These are phyloP conservation scores for Cladobotryum protrusum DNA, from an alignment of 2,329 filamentous ascomycete genomes.

Conservation along the genomic window DNA sequence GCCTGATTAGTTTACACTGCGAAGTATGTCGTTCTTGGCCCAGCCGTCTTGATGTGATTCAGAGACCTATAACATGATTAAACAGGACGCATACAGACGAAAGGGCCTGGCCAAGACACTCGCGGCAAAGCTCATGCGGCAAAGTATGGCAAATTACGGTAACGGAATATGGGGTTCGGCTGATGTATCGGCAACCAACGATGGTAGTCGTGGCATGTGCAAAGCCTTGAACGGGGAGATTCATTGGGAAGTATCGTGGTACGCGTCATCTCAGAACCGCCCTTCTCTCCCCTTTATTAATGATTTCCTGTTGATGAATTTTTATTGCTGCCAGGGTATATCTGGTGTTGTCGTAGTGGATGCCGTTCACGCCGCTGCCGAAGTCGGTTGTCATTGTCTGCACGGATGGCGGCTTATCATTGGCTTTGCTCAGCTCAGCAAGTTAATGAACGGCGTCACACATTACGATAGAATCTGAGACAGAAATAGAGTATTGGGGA, in stretches of 20 bases:
- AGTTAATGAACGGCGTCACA: too few relatives aligned
- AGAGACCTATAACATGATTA: too few relatives aligned
- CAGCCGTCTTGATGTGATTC: too few relatives aligned
- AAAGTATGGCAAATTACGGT: constrained; percentile 39
- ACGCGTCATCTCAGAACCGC: not conserved
- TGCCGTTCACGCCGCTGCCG: too few relatives aligned
- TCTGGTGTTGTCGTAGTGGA: too few relatives aligned
- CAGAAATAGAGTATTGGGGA: too few relatives aligned
- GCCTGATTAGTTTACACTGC: constrained; percentile 54
- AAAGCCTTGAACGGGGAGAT: constrained; percentile 52
- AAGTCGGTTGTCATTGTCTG: too few relatives aligned
- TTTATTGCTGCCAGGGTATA: not conserved
- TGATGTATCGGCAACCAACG: constrained; percentile 57
- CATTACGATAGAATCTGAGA: too few relatives aligned
- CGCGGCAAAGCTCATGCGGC: constrained; percentile 50
- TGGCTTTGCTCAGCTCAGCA: too few relatives aligned
- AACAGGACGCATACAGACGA: constrained; percentile 48
- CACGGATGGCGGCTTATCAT: too few relatives aligned
- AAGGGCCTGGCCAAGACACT: constrained; percentile 58
- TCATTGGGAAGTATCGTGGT: constrained; percentile 56
- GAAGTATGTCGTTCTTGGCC: constrained; percentile 44
- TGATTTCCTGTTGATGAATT: not conserved
- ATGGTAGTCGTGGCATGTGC: constrained; percentile 55
- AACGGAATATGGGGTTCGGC: constrained; percentile 51
- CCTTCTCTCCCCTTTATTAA: too few relatives aligned